Evolutionary conservation across 2,329 filamentous ascomycete genomes (phyloP), one percentile per base, ranked within the genome.

Genomic region (Anthostomella pinea): DNA sequence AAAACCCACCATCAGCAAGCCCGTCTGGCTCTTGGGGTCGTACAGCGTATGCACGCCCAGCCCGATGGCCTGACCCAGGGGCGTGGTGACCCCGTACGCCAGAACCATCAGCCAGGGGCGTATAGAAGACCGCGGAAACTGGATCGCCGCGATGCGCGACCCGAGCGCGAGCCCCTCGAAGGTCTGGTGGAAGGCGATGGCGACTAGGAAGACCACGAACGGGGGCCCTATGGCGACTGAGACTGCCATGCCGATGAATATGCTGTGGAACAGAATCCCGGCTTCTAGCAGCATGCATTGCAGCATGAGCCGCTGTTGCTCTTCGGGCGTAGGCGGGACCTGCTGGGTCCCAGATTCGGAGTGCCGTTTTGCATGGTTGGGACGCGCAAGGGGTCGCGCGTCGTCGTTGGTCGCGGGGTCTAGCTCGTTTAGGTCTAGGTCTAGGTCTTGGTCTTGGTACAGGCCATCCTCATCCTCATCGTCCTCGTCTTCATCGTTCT

Each of bases 141-240:
- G 80, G 18, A 95, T 79, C 8, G 85, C 84, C 0, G 87, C 85
- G 52, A 95, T 95, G 39, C 88, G 84, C 27, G 85, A 85, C 6
- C 88, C 88, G 4, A 95, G 76, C 0, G 88, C 88, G 10, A 95
- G 79, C 2, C 88, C 88, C 65, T 95, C 88, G 48, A 95, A 95
- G 1, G 85, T 88, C 65, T 95, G 85, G 56, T 93, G 87, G 62
- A 91, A 90, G 47, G 78, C 80, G 45, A 93, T 89, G 32, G 87
- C 87, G 19, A 90, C 72, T 0, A 93, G 69, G 46, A 93, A 85
- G 9, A 91, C 84, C 26, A 87, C 69, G 56, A 93, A 93, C 1
- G 84, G 79, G 0, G 85, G 83, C 0, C 86, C 86, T 0, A 85
- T 88, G 0, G 87, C 82, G 1, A 93, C 87, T 1, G 84, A 88